Conservation (phyloP, 139 green algal genomes). For the Chlorella sorokiniana region DNA sequence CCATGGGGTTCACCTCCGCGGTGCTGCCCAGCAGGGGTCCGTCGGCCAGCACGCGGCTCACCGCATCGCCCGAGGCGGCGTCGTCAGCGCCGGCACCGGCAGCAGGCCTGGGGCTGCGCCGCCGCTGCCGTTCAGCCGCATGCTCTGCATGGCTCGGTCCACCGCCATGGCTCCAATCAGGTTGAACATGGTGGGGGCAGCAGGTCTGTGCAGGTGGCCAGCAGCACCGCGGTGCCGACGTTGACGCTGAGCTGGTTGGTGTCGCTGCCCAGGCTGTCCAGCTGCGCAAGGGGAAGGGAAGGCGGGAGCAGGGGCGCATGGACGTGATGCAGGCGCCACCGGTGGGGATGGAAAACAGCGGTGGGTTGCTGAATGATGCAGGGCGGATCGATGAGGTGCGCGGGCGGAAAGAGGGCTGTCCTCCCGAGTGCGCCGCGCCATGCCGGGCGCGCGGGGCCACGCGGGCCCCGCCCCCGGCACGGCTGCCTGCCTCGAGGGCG, state of each 20-base stretch:
- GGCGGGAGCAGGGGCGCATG: not conserved
- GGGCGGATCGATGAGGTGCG: too few species aligned
- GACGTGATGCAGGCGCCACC: too few species aligned
- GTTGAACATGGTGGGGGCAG: constrained; percentile 29
- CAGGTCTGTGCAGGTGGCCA: constrained; percentile 4
- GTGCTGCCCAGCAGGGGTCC: constrained; percentile 8
- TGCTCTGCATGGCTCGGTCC: not conserved
- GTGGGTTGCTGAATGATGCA: not conserved
- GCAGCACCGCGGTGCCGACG: constrained; percentile 13
- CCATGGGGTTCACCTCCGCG: not conserved
- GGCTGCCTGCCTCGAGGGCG: not conserved
- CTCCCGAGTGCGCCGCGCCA: constrained; percentile 2
- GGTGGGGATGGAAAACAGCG: not conserved
- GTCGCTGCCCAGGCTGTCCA: not conserved
- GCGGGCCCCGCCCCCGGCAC: not conserved
- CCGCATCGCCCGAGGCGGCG: not conserved
- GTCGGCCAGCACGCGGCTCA: not conserved
- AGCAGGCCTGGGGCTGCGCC: not conserved
- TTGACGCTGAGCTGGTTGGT: constrained; percentile 16
- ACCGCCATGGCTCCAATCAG: constrained; percentile 27
- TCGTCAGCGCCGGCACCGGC: not conserved
- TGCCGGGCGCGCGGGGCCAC: not conserved
- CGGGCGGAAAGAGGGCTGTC: not conserved
- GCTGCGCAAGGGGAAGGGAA: not conserved
- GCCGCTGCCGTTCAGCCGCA: not conserved